Evolutionary conservation across 2,329 filamentous ascomycete species (phyloP), one percentile per base, ranked within the genome.

Genomic region (Lecanicillium sp.): DNA sequence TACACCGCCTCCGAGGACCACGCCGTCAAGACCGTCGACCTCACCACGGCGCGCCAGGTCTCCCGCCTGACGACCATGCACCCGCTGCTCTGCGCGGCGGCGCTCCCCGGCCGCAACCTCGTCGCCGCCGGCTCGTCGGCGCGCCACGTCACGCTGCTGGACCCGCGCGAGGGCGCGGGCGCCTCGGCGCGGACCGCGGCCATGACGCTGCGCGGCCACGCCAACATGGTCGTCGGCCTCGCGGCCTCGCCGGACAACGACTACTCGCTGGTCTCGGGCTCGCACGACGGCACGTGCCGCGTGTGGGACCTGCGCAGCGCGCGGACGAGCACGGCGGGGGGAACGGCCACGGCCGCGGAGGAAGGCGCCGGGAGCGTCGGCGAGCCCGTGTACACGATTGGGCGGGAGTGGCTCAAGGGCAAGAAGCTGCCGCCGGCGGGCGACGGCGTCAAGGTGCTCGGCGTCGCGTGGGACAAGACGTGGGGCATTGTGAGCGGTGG

Each of bases 1-100:
- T 97, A 98, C 73, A 91, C 89, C 1, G 82, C 84, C 19, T 95
- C 90, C 15, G 86, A 87, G 70, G 94, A 98, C 70, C 90, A 95
- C 73, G 87, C 87, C 1, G 73, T 97, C 57, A 84, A 85, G 54
- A 97, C 93, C 0, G 86, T 95, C 70, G 93, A 98, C 70, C 77
- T 98, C 39, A 84, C 90, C 0, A 96, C 91, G 1, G 75, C 80
- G 47, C 72, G 75, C 23, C 79, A 87, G 51, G 89, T 97, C 35
- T 87, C 88, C 61, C 88, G 87, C 4, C 77, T 93, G 49, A 86
- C 87, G 1, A 93, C 90, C 1, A 82, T 87, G 49, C 87, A 95
- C 65, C 82, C 90, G 1, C 77, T 98, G 7, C 78, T 95, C 52
- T 90, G 84, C 24, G 74, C 96, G 6, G 78, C 82, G 54, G 83